These are phyloP conservation scores for Sugiyamaella boreocaroliniensis DNA, from an alignment of 805 yeast genomes.

Conservation along the genomic window DNA sequence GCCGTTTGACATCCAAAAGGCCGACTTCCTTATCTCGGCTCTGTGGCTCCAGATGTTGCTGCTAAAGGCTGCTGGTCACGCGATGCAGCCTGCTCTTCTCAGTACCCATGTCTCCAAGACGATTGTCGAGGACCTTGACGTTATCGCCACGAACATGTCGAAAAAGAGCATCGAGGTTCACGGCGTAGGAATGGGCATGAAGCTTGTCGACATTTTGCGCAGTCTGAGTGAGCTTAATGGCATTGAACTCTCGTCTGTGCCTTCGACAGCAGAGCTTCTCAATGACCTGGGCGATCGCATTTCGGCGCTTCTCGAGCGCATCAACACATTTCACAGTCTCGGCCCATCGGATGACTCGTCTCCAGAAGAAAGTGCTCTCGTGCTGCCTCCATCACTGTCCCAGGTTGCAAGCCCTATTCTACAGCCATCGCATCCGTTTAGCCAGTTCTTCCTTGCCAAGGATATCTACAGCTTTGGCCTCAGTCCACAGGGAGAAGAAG, in stretches of 20 bases:
- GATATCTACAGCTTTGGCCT: background rate
- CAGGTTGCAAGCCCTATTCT: background rate
- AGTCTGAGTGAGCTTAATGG: conserved; percentile 6
- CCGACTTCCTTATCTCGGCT: conserved; percentile 13
- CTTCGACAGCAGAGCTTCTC: background rate
- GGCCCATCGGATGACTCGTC: background rate
- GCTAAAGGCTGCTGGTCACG: background rate
- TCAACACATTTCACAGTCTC: background rate
- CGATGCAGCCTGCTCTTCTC: background rate
- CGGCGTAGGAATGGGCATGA: conserved; percentile 17
- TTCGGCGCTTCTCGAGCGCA: background rate
- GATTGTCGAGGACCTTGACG: conserved; percentile 7
- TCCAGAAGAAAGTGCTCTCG: background rate
- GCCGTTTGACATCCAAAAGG: conserved; percentile 10
- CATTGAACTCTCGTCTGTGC: background rate
- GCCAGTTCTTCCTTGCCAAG: background rate
- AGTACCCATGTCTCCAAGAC: background rate
- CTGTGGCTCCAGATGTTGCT: conserved; percentile 12
- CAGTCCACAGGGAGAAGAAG: background rate
- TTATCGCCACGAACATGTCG: conserved; percentile 4
- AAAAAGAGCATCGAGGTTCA: conserved; percentile 10
- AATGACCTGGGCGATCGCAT: background rate
- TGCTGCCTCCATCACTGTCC: background rate
- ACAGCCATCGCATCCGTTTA: background rate
- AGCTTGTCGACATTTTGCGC: conserved; percentile 11